Percentiles rank a stretch among this genome's conserved stretches.
These are phyloP conservation scores for Tubosaeta sp. DNA, from an alignment of 768 basidiomycete genomes.

Conservation along the genomic window DNA sequence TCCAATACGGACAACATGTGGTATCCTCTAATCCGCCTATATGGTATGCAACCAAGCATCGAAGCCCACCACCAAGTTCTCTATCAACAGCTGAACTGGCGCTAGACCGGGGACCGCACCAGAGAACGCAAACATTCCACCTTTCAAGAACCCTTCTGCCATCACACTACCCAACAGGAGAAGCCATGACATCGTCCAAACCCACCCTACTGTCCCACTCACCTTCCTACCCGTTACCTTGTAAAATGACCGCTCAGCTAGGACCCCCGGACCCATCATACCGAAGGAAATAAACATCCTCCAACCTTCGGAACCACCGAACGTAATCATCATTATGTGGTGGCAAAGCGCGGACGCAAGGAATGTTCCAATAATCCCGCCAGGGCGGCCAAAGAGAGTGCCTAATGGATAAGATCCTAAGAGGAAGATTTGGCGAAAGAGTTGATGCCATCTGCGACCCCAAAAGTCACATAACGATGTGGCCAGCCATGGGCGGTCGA, in stretches of 20 bases:
- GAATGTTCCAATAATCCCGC: constrained; percentile 53
- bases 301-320: constrained; percentile 42
- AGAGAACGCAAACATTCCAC: too few relatives aligned
- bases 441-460: constrained; percentile 39
- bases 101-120: neutral
- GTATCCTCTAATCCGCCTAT: too few relatives aligned
- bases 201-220: constrained; percentile 28
- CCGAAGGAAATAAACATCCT: constrained; percentile 47
- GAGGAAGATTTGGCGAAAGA: constrained; percentile 31
- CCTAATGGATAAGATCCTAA: constrained; percentile 29
- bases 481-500: constrained; percentile 32
- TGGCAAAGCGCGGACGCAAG: constrained; percentile 55
- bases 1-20: too few relatives aligned
- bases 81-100: constrained; percentile 6
- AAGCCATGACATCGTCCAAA: constrained; percentile 34
- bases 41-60: constrained; percentile 11
- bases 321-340: constrained; percentile 44
- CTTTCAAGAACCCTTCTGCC: constrained; percentile 17
- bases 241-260: constrained; percentile 38
- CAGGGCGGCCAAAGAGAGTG: constrained; percentile 44
- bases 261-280: constrained; percentile 47
- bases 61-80: constrained; percentile 6
- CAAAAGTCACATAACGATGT: constrained; percentile 37
- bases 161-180: constrained; percentile 22
- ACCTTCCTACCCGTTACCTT: constrained; percentile 26